Evolutionary conservation across 2,329 filamentous ascomycete species (phyloP), one percentile per base, ranked within the genome.

Genomic region (Colletotrichum tofieldiae): DNA sequence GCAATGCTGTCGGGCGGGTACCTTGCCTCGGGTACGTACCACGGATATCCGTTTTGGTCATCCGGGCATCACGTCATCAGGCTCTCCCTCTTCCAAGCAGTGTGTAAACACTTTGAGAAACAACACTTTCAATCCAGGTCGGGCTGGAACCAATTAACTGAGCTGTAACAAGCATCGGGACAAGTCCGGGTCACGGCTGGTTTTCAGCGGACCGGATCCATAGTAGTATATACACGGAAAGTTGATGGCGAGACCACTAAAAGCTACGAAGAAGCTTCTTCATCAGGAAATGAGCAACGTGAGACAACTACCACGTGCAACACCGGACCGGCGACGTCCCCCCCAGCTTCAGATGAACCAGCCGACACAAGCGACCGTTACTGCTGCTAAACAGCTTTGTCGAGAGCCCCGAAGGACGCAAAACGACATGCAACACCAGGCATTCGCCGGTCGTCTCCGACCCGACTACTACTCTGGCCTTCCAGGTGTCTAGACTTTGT

Each of bases 381-480:
- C 5, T 16, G 18, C n/a, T 55, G 3, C 20, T 12, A 5, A 18
- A 23, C 32, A n/a, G 20, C 7, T 9, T 29, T 20, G 16, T 29
- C 11, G n/a, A 26, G 47, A 32, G 18, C 12, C 4, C 18, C 2
- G 12, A 32, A 9, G 3, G 14, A 29, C 6, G 37, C 29, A 20
- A 52, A 43, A 7, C 61, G 37, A 70, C 70, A 72, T 72, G 65
- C 66, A 70, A 72, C 70, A 72, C 70, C 58, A 66, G 51, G 55
- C 56, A 68, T 72, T 72, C 65, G 51, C 69, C 69, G 51, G 65
- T 73, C 67, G 67, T 67, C 67, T 71, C 63, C 67, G 62, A 73
- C 66, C 66, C 51, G 61, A 71, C 71, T 71, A 71, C 67, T 73
- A 71, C 67, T 73, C 62, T 71, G 43, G 71, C 71, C 67, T 26